Evolutionary conservation across 1,284 basidiomycete species (phyloP).

Genomic region (Quambalaria eucalypti): DNA sequence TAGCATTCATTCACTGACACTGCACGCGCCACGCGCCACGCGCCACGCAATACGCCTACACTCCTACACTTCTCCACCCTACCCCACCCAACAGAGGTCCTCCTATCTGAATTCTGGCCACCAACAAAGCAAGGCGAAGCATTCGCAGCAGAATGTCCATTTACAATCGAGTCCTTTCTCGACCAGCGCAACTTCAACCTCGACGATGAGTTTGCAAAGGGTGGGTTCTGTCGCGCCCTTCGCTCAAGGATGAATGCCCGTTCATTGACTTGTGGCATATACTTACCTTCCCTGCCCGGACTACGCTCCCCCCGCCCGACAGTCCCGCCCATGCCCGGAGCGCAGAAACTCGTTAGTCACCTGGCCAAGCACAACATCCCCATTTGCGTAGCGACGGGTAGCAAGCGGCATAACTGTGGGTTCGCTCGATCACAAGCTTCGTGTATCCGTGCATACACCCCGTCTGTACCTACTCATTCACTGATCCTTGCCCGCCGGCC

Average conservation of each 20-base stretch:
- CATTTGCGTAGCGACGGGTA: conserved; percentile 45
- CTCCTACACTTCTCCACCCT: not conserved
- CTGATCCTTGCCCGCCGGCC: not conserved
- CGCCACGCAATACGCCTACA: too few relatives aligned
- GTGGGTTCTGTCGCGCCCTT: not conserved
- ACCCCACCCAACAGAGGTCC: conserved; percentile 14
- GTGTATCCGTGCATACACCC: not conserved
- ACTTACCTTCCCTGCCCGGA: too few relatives aligned
- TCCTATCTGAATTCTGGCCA: conserved; percentile 40
- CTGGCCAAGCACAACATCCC: conserved; percentile 38
- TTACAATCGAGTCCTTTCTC: conserved; percentile 40
- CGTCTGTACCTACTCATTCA: too few relatives aligned
- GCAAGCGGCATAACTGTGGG: conserved; percentile 37
- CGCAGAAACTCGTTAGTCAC: conserved; percentile 38
- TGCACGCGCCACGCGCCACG: too few relatives aligned
- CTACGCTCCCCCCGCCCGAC: conserved; percentile 3
- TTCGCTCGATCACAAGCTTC: not conserved
- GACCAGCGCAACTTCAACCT: conserved; percentile 32
- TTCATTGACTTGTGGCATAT: not conserved
- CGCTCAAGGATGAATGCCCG: not conserved
- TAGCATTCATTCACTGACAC: not conserved
- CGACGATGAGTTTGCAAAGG: conserved; percentile 29
- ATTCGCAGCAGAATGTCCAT: conserved; percentile 37
- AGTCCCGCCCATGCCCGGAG: conserved; percentile 44
- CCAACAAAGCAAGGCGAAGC: conserved; percentile 14